Evolutionary conservation across 1,284 basidiomycete genomes (phyloP).

Genomic region (Veloboletus limbatus): DNA sequence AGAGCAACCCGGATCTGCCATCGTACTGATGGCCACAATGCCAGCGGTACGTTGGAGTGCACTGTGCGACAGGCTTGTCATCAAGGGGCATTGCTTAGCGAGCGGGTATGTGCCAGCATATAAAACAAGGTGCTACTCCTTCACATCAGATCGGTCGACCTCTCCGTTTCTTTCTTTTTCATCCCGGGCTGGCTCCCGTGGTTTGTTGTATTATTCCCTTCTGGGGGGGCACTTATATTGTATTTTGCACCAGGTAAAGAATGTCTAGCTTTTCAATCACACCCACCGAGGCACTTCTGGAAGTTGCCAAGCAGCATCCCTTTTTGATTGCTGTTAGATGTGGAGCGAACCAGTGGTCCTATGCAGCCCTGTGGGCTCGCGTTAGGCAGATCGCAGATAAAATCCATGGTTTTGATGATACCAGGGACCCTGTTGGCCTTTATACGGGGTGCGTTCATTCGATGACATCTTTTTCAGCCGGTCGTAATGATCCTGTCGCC

Average conservation of each 20-base stretch:
- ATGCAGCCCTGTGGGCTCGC: slow-evolving; percentile 31
- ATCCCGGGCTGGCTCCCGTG: slow-evolving; percentile 21
- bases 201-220: not conserved
- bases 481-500: not conserved
- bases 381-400: slow-evolving; percentile 24
- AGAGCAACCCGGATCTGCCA: too few species aligned
- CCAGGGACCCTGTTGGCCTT: slow-evolving; percentile 26
- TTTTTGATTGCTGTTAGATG: slow-evolving; percentile 22
- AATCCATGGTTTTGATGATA: slow-evolving; percentile 22
- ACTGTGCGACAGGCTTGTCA: too few species aligned
- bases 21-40: too few species aligned
- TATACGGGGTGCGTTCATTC: slow-evolving; percentile 17
- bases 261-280: slow-evolving; percentile 22
- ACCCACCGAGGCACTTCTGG: slow-evolving; percentile 31
- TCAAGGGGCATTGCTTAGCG: not conserved
- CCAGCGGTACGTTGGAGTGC: too few species aligned
- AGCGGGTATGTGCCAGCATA: too few species aligned
- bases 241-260: not conserved
- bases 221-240: not conserved
- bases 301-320: slow-evolving; percentile 29
- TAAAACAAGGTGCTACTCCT: not conserved
- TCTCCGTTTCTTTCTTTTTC: slow-evolving; percentile 8
- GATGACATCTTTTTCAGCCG: not conserved
- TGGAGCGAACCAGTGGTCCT: slow-evolving; percentile 26
- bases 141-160: slow-evolving; percentile 11